Conservation (phyloP, 2,329 filamentous ascomycete species). For the Sporothrix schenckii region DNA sequence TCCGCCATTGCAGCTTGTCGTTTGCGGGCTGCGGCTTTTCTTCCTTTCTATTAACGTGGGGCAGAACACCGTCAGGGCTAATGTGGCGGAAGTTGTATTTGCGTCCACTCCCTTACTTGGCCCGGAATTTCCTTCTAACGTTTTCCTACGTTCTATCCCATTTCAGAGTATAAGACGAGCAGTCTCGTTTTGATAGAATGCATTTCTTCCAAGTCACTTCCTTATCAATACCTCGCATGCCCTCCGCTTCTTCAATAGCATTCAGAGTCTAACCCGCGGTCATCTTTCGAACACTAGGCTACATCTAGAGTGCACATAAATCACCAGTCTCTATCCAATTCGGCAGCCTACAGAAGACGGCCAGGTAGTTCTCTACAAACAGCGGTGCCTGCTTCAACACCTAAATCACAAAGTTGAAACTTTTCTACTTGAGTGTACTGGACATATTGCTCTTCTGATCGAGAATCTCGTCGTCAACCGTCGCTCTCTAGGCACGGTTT, state of each 20-base stretch:
- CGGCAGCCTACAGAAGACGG: not conserved
- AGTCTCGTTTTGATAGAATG: not conserved
- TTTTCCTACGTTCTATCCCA: not conserved
- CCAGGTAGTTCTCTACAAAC: not conserved
- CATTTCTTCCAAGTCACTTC: not conserved
- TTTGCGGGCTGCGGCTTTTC: conserved; percentile 17
- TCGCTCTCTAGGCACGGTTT: conserved; percentile 1
- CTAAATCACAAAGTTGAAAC: not conserved
- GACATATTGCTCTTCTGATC: not conserved
- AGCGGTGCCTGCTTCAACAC: not conserved
- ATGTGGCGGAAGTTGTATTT: not conserved
- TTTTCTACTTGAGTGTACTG: not conserved
- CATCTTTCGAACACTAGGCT: not conserved
- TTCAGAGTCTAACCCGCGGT: not conserved
- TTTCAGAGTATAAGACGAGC: not conserved
- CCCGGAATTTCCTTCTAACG: not conserved
- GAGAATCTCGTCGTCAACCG: not conserved
- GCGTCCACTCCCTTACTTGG: not conserved
- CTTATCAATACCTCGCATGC: not conserved
- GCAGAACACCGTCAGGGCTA: not conserved
- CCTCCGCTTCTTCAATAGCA: not conserved
- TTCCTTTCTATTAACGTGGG: conserved; percentile 19
- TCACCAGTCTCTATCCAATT: not conserved
- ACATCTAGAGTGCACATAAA: not conserved
- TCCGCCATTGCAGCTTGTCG: not conserved